phyloP scores from a whole-genome alignment of 2,329 filamentous ascomycete species.

The Emydomyces testavorans region DNA sequence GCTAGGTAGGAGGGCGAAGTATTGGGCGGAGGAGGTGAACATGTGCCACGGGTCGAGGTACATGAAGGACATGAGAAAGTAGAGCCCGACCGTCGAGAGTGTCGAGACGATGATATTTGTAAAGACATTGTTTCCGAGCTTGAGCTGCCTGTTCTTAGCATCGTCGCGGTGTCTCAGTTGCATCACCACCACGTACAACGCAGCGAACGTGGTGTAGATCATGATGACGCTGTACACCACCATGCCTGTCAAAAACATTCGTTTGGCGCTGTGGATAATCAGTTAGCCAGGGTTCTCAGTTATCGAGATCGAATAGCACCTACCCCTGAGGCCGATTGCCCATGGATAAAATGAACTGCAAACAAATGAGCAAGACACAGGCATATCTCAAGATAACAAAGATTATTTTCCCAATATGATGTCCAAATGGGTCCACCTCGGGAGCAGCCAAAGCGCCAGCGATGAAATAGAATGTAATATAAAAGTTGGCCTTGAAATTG shows the following conservation, averaged over 20 bases:
- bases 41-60: slow-evolving; percentile 99
- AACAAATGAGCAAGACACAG: slow-evolving; percentile 75
- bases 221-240: slow-evolving; percentile 89
- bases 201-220: slow-evolving; percentile 84
- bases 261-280: slow-evolving; percentile 49
- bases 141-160: slow-evolving; percentile 36
- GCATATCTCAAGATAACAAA: slow-evolving; percentile 78
- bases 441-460: slow-evolving; percentile 76
- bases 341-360: slow-evolving; percentile 92
- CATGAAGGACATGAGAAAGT: slow-evolving; percentile 91
- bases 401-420: slow-evolving; percentile 70
- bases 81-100: slow-evolving; percentile 80
- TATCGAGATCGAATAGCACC: slow-evolving; percentile 17
- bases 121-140: slow-evolving; percentile 76
- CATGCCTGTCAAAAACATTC: slow-evolving; percentile 79
- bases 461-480: slow-evolving; percentile 96
- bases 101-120: slow-evolving; percentile 87
- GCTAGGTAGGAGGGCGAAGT: slow-evolving; percentile 79
- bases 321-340: slow-evolving; percentile 88
- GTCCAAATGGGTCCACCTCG: slow-evolving; percentile 77
- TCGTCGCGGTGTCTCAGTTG: slow-evolving; percentile 51
- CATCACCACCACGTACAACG: slow-evolving; percentile 76
- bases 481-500: slow-evolving; percentile 67
- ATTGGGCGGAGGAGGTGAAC: slow-evolving; percentile 83
- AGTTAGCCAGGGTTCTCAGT: not conserved